These are phyloP conservation scores for Tetrahymena thermophila DNA, from an alignment of 73 alveolate genomes.

Conservation along the genomic window DNA sequence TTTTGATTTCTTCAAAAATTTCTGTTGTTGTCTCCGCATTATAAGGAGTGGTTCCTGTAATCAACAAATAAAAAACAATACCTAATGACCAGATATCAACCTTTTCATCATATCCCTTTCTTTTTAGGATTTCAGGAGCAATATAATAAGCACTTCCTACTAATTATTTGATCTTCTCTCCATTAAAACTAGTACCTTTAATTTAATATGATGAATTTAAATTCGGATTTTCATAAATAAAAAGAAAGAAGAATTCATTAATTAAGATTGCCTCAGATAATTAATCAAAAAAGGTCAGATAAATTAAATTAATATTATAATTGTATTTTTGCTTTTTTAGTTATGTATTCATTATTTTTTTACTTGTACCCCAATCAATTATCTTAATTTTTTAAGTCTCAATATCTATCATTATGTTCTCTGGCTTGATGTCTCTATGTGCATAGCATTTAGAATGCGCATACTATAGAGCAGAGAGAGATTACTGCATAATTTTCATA, in stretches of 20 bases:
- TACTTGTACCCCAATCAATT: slow-evolving; percentile 29
- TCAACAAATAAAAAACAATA: slow-evolving; percentile 15
- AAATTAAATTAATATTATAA: too few relatives aligned
- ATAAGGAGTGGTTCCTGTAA: slow-evolving; percentile 31
- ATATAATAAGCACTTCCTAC: slow-evolving; percentile 37
- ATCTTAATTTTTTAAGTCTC: slow-evolving; percentile 6
- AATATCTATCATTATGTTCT: slow-evolving; percentile 6
- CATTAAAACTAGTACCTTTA: not conserved
- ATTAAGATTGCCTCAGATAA: not conserved
- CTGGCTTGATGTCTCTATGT: slow-evolving; percentile 40
- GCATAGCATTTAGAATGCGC: slow-evolving; percentile 13
- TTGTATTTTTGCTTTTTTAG: not conserved
- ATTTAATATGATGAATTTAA: not conserved
- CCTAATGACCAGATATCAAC: slow-evolving; percentile 44
- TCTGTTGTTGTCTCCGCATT: not conserved
- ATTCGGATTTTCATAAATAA: not conserved
- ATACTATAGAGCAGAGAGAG: slow-evolving; percentile 24
- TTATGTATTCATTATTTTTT: too few relatives aligned
- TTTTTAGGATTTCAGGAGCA: slow-evolving; percentile 33
- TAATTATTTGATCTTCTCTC: slow-evolving; percentile 3
- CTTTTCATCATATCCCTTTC: slow-evolving; percentile 29
- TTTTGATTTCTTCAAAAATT: slow-evolving; percentile 7
- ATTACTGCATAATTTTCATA: slow-evolving; percentile 13
- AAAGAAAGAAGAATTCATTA: too few relatives aligned
- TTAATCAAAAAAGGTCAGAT: not conserved